Evolutionary conservation across 768 basidiomycete genomes (phyloP), one percentile per base, ranked within the genome.

Genomic region (Tricholomella constricta): DNA sequence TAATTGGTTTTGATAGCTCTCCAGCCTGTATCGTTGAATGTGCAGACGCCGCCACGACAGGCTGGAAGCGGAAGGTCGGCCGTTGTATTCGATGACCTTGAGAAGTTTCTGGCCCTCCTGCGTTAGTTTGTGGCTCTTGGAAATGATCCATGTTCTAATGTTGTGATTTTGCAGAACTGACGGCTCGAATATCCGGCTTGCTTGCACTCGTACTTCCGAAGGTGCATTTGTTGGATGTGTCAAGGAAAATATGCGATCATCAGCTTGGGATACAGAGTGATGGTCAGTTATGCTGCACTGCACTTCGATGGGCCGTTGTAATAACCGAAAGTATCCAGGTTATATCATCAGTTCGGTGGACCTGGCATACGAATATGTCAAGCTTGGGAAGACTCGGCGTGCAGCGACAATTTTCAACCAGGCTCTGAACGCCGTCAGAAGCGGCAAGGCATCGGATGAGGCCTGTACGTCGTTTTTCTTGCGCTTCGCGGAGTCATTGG

Each of bases 341-440:
- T 91, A 84, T 64, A 73, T 89, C 17, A 67, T 68, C 1, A 71
- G 81, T 1, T 94, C 89, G 2, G 72, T 86, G 1, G 82, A 86
- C 37, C 78, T 96, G 6, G 94, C 89, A 0, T 78, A 84, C 50
- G 91, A 94, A 65, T 94, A 94, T 61, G 72, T 85, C 40, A 81
- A 78, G 31, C 77, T 98, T 1, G 94, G 95, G 3, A 91, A 88
- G 65, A 69, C 72, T 2, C 81, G 81, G 46, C 81, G 87, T 32
- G 93, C 94, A 0, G 75, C 72, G 1, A 62, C 71, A 2, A 78
- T 96, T 17, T 89, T 91, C 61, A 77, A 69, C n/a, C 82, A 81
- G 29, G 78, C 79, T 1, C 68, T 84, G 12, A 74, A 69, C 26
- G 57, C 74, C 3, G 70, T 85, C 9, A 74, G 77, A 44, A 70